Evolutionary conservation across 805 yeast species (phyloP).

Genomic region (Ogataea salicorniae): DNA sequence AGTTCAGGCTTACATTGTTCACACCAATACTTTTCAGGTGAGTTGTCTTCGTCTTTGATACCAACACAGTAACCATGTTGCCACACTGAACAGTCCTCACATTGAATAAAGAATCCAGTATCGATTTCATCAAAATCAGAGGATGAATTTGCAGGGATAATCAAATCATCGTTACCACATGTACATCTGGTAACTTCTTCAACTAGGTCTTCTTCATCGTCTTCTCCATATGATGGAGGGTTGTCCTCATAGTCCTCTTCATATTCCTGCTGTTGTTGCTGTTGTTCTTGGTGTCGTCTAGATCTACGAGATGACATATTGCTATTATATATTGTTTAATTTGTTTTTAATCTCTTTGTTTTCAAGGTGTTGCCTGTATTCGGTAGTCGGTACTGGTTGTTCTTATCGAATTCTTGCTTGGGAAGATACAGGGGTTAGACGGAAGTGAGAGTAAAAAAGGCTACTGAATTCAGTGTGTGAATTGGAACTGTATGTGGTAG

Average conservation of each 20-base stretch:
- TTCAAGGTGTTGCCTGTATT: too few relatives aligned
- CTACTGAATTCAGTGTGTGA: too few relatives aligned
- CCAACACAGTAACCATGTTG: slow-evolving; percentile 98
- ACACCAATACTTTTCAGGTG: slow-evolving; percentile 95
- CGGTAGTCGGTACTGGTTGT: too few relatives aligned
- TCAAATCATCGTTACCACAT: slow-evolving; percentile 46
- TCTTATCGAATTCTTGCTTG: too few relatives aligned
- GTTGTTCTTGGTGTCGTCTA: slow-evolving; percentile 22
- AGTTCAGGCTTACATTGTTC: slow-evolving; percentile 84
- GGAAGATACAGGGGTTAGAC: too few relatives aligned
- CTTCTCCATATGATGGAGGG: slow-evolving; percentile 10
- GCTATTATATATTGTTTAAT: neutral
- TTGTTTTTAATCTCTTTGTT: too few relatives aligned
- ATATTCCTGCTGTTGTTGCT: slow-evolving; percentile 13
- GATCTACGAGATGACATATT: slow-evolving; percentile 29
- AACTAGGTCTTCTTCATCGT: slow-evolving; percentile 22
- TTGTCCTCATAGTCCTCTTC: slow-evolving; percentile 18
- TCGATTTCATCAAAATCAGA: slow-evolving; percentile 36
- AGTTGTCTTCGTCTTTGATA: slow-evolving; percentile 61
- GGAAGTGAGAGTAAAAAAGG: too few relatives aligned
- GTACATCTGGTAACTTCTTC: slow-evolving; percentile 52
- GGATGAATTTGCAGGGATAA: slow-evolving; percentile 25
- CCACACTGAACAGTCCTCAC: slow-evolving; percentile 93
- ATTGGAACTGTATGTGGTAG: too few relatives aligned
- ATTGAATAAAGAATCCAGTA: slow-evolving; percentile 69